Conservation (phyloP, 1,284 basidiomycete species). For the Takashimella koratensis region DNA sequence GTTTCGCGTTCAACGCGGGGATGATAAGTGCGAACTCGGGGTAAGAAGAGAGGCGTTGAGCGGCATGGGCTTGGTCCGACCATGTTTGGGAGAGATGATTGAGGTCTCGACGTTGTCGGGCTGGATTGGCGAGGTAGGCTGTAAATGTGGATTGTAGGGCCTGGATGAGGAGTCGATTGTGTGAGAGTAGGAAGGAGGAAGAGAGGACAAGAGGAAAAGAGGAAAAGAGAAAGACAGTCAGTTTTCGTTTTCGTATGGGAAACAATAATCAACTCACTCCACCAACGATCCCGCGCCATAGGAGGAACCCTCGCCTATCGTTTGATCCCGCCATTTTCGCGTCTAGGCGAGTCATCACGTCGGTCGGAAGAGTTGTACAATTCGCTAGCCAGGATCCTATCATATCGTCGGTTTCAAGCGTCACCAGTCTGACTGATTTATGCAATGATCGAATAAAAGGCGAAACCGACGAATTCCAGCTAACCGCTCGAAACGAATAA, state of each 20-base stretch:
- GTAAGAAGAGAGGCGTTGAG: slow-evolving; percentile 10
- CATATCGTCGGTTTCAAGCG: slow-evolving; percentile 7
- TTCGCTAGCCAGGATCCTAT: slow-evolving; percentile 15
- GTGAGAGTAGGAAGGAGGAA: background rate
- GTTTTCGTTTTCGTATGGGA: slow-evolving; percentile 5
- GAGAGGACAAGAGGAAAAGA: background rate
- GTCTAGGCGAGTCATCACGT: slow-evolving; percentile 10
- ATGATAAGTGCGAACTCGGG: slow-evolving; percentile 4
- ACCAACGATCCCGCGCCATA: slow-evolving; percentile 25
- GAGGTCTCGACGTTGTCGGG: slow-evolving; percentile 30
- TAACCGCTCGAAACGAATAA: background rate
- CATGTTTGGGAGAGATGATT: slow-evolving; percentile 23
- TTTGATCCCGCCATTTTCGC: background rate
- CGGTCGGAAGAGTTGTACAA: slow-evolving; percentile 4
- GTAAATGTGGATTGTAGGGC: slow-evolving; percentile 12
- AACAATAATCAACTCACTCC: slow-evolving; percentile 21
- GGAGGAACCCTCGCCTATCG: slow-evolving; percentile 12
- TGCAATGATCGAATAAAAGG: slow-evolving; percentile 18
- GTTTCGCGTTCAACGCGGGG: slow-evolving; percentile 16
- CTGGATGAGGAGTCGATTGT: background rate
- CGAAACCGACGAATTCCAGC: slow-evolving; percentile 1
- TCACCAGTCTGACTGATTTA: slow-evolving; percentile 8
- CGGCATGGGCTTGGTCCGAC: slow-evolving; percentile 27
- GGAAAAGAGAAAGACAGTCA: background rate
- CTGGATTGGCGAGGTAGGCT: slow-evolving; percentile 19